A percentile compares a stretch with the other conserved stretches of the same genome.
Conservation (phyloP, 768 basidiomycete species). For the Mycena vitilis region DNA sequence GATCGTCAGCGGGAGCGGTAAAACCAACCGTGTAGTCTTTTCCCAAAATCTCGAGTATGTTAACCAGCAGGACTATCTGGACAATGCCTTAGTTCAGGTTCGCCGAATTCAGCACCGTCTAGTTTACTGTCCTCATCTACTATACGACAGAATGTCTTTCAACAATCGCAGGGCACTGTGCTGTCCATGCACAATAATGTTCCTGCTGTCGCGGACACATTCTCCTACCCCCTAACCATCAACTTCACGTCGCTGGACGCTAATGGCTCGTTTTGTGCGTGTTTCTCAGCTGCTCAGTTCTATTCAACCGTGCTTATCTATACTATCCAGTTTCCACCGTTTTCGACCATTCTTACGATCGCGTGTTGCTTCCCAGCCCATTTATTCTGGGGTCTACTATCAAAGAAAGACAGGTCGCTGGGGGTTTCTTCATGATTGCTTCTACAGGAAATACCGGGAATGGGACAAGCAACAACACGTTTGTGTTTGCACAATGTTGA, state of each 20-base stretch:
- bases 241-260: constrained; percentile 53
- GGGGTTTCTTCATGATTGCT: constrained; percentile 60
- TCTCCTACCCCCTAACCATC: constrained; percentile 59
- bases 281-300: constrained; percentile 5
- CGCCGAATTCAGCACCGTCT: neutral
- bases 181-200: constrained; percentile 57
- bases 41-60: constrained; percentile 70
- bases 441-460: constrained; percentile 68
- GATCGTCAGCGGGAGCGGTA: constrained; percentile 72
- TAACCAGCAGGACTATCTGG: constrained; percentile 71
- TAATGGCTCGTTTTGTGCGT: constrained; percentile 51
- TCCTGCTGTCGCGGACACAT: constrained; percentile 52
- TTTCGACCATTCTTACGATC: constrained; percentile 79
- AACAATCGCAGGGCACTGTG: constrained; percentile 52
- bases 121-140: neutral
- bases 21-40: constrained; percentile 65
- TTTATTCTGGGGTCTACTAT: constrained; percentile 71
- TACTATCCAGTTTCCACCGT: constrained; percentile 55
- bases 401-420: constrained; percentile 67
- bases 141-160: constrained; percentile 50
- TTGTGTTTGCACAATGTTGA: neutral
- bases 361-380: constrained; percentile 67
- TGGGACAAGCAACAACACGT: constrained; percentile 74
- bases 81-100: constrained; percentile 58
- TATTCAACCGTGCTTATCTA: neutral